Evolutionary conservation across 2,329 filamentous ascomycete species (phyloP).

Genomic region (Xylariaceae sp.): DNA sequence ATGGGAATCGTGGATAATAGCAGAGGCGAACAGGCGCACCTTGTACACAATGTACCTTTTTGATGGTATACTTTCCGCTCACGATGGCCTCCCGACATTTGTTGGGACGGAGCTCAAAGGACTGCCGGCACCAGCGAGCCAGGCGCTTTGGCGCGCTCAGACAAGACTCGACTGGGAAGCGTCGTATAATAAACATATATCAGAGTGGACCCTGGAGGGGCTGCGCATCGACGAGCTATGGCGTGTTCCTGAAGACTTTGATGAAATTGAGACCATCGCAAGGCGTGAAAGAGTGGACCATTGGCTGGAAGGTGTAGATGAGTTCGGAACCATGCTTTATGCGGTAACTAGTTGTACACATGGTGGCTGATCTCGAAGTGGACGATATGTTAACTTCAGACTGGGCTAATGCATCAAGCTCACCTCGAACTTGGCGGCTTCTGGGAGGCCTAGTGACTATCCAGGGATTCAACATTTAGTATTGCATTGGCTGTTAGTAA

Average conservation of each 20-base stretch:
- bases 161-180: slow-evolving; percentile 48
- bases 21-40: slow-evolving; percentile 58
- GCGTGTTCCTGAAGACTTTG: slow-evolving; percentile 44
- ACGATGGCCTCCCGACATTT: slow-evolving; percentile 52
- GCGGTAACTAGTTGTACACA: slow-evolving; percentile 54
- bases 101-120: slow-evolving; percentile 55
- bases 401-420: background rate
- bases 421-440: background rate
- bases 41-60: slow-evolving; percentile 60
- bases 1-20: slow-evolving; percentile 61
- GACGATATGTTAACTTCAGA: background rate
- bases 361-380: slow-evolving; percentile 35
- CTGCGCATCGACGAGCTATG: slow-evolving; percentile 59
- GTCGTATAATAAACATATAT: slow-evolving; percentile 50
- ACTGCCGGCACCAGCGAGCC: slow-evolving; percentile 49
- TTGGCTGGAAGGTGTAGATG: slow-evolving; percentile 59
- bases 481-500: too few species aligned
- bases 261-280: slow-evolving; percentile 38
- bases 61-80: slow-evolving; percentile 53
- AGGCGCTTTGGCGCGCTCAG: slow-evolving; percentile 50
- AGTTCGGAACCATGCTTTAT: slow-evolving; percentile 61
- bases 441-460: background rate
- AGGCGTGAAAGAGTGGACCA: slow-evolving; percentile 49
- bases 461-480: too few species aligned
- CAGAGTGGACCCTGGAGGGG: slow-evolving; percentile 48